Conservation (phyloP, 345 rosid species). For the Eutrema japonicum region DNA sequence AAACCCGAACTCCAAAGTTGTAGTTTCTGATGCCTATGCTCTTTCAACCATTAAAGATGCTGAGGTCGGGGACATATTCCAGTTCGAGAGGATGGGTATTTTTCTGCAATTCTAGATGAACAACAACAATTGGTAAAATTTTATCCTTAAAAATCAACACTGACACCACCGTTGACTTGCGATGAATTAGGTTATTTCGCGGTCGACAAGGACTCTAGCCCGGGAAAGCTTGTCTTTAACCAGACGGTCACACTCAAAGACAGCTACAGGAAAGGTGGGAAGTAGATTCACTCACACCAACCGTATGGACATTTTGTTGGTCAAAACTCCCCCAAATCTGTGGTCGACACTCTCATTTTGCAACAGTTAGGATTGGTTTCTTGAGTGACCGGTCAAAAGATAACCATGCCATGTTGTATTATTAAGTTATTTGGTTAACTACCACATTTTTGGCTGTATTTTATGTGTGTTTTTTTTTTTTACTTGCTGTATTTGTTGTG, state of each 20-base stretch:
- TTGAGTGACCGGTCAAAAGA: too few relatives aligned
- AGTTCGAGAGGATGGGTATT: slow-evolving; percentile 89
- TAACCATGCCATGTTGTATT: too few relatives aligned
- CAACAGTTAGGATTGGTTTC: too few relatives aligned
- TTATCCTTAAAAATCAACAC: background rate
- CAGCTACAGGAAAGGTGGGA: slow-evolving; percentile 53
- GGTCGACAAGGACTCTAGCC: slow-evolving; percentile 72
- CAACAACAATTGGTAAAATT: background rate
- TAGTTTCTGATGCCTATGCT: slow-evolving; percentile 54
- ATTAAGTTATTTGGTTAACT: too few relatives aligned
- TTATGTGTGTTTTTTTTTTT: too few relatives aligned
- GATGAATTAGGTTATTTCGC: slow-evolving; percentile 77
- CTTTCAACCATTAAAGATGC: slow-evolving; percentile 62
- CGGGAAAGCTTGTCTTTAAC: slow-evolving; percentile 75
- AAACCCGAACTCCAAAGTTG: too few relatives aligned
- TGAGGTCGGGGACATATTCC: slow-evolving; percentile 66
- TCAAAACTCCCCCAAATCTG: too few relatives aligned
- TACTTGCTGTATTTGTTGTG: too few relatives aligned
- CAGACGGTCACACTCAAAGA: slow-evolving; percentile 76
- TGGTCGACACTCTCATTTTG: too few relatives aligned
- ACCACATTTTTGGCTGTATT: too few relatives aligned
- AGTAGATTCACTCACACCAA: slow-evolving; percentile 29
- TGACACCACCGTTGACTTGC: background rate
- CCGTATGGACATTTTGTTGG: too few relatives aligned
- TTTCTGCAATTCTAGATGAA: background rate